Percentiles rank a stretch among this genome's conserved stretches.
These are phyloP conservation scores for Neolentinus lepideus DNA, from an alignment of 1,284 basidiomycete genomes.

Conservation along the genomic window DNA sequence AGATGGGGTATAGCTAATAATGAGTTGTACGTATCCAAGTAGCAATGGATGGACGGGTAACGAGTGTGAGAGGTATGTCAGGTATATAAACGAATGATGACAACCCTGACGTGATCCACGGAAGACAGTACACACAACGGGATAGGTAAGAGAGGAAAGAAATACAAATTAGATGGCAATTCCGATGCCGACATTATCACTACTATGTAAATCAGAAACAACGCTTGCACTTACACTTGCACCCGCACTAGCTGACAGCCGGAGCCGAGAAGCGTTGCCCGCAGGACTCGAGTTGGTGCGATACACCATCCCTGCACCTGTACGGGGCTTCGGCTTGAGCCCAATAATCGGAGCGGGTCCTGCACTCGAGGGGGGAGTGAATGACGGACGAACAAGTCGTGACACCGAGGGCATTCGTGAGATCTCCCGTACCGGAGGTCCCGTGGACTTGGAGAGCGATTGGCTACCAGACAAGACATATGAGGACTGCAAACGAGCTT, in stretches of 20 bases:
- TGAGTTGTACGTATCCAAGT: background rate
- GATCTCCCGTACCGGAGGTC: background rate
- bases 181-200: background rate
- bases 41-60: background rate
- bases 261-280: background rate
- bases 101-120: background rate
- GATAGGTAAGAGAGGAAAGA: background rate
- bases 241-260: background rate
- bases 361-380: conserved; percentile 19
- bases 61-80: background rate
- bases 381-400: background rate
- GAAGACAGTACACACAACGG: background rate
- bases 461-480: background rate
- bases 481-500: conserved; percentile 9
- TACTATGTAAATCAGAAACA: background rate
- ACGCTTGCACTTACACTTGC: too few relatives aligned
- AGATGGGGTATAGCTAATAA: background rate
- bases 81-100: background rate
- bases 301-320: conserved; percentile 66
- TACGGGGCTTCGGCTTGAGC: conserved; percentile 38
- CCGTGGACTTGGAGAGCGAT: background rate
- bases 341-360: conserved; percentile 16
- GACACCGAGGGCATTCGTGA: background rate
- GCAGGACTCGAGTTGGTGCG: conserved; percentile 24
- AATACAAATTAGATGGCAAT: background rate